A percentile compares a stretch with the other conserved stretches of the same genome.
Evolutionary conservation across 805 yeast species (phyloP).

Genomic region (Diddensiella transvaalensis): DNA sequence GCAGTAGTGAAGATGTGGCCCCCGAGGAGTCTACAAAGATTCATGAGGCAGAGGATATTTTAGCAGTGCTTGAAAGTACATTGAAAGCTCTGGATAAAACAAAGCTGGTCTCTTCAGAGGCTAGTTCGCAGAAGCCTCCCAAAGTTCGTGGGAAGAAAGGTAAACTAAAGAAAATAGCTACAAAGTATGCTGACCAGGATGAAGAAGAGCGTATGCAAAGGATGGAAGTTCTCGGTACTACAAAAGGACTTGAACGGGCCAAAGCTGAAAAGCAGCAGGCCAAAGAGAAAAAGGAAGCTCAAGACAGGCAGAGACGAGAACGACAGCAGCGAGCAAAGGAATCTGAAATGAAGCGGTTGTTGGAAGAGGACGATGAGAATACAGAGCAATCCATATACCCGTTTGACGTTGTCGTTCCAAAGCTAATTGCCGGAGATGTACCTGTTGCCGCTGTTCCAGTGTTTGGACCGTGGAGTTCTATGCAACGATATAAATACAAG

Average conservation of each 20-base stretch:
- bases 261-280: constrained; percentile 35
- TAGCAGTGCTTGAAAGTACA: constrained; percentile 5
- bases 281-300: constrained; percentile 36
- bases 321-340: constrained; percentile 40
- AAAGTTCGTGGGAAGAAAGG: constrained; percentile 80
- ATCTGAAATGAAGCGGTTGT: constrained; percentile 44
- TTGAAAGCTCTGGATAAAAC: constrained; percentile 28
- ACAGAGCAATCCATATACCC: constrained; percentile 40
- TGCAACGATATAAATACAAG: constrained; percentile 72
- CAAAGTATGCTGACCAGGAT: constrained; percentile 87
- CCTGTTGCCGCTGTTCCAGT: constrained; percentile 70
- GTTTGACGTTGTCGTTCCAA: constrained; percentile 37
- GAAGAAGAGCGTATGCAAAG: constrained; percentile 76
- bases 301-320: constrained; percentile 34
- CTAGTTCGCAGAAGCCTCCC: constrained; percentile 26
- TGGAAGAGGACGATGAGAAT: constrained; percentile 36
- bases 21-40: constrained; percentile 18
- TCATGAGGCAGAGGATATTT: constrained; percentile 7
- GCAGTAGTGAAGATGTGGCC: constrained; percentile 3
- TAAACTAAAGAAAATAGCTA: constrained; percentile 74
- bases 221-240: constrained; percentile 80
- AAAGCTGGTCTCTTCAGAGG: constrained; percentile 1
- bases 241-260: constrained; percentile 50
- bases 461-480: constrained; percentile 89
- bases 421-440: constrained; percentile 42